Conservation (phyloP, 495 filamentous ascomycete genomes). For the Astrocystis sublimbata region DNA sequence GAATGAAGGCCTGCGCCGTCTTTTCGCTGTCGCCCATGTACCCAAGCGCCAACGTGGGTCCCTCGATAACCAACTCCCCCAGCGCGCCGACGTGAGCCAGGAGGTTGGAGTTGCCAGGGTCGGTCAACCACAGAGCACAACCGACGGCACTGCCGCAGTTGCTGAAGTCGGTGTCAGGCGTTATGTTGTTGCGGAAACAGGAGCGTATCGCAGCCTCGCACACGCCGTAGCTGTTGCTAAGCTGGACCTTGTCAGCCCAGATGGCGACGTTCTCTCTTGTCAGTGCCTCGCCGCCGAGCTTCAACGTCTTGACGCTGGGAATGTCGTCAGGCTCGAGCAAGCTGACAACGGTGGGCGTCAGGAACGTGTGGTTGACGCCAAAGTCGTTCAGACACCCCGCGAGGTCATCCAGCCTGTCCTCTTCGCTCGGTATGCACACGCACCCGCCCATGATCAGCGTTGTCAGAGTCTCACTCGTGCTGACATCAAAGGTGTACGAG, state of each 20-base stretch:
- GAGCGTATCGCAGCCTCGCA: slow-evolving; percentile 12
- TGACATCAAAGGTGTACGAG: slow-evolving; percentile 58
- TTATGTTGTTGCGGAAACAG: too few relatives aligned
- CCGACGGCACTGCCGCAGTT: too few relatives aligned
- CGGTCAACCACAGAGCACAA: background rate
- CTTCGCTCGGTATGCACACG: slow-evolving; percentile 29
- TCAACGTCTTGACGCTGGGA: background rate
- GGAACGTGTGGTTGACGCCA: background rate
- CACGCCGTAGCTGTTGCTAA: slow-evolving; percentile 1
- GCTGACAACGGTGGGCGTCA: slow-evolving; percentile 9
- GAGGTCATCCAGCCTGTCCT: background rate
- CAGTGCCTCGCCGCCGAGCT: slow-evolving; percentile 7
- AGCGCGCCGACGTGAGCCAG: slow-evolving; percentile 44
- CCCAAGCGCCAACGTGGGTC: slow-evolving; percentile 33
- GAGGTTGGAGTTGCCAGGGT: slow-evolving; percentile 43
- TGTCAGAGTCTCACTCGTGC: slow-evolving; percentile 53
- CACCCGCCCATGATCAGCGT: slow-evolving; percentile 44
- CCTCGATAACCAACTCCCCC: slow-evolving; percentile 42
- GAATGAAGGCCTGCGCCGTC: slow-evolving; percentile 37
- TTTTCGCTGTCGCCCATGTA: slow-evolving; percentile 37
- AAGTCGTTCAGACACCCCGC: background rate
- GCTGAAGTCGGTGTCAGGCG: too few relatives aligned
- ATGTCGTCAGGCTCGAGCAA: slow-evolving; percentile 5
- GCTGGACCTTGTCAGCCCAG: background rate
- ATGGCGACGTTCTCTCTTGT: background rate